Conservation (phyloP, 2,329 filamentous ascomycete species). For the Aspergillus sp. region DNA sequence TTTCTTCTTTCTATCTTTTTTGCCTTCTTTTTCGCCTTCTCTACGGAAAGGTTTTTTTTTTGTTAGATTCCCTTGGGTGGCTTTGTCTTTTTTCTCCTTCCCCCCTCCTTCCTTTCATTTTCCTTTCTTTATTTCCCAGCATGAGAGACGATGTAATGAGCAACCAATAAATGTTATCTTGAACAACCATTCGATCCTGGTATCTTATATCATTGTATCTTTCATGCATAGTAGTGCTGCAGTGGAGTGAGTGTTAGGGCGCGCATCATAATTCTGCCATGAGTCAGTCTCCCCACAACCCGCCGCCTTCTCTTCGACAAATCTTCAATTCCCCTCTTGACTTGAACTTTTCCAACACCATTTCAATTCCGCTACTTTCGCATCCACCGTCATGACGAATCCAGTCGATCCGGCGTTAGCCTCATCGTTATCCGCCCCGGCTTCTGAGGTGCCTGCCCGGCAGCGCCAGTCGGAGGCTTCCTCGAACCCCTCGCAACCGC, state of each 20-base stretch:
- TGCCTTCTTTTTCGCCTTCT: neutral
- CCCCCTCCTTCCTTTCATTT: no score
- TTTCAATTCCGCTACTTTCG: slow-evolving; percentile 13
- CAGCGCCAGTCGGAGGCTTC: slow-evolving; percentile 7
- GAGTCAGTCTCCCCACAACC: slow-evolving; percentile 25
- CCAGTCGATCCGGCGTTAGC: slow-evolving; percentile 16
- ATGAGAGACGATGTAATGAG: slow-evolving; percentile 2
- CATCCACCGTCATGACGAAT: slow-evolving; percentile 21
- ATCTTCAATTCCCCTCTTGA: slow-evolving; percentile 19
- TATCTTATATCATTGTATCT: neutral
- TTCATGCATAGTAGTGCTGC: neutral
- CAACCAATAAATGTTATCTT: neutral
- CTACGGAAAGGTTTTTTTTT: neutral
- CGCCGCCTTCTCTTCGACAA: slow-evolving; percentile 14
- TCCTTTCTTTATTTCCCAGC: slow-evolving; percentile 1
- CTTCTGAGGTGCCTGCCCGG: slow-evolving; percentile 12
- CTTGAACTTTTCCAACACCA: slow-evolving; percentile 5
- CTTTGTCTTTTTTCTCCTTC: slow-evolving; percentile 5
- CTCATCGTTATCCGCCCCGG: slow-evolving; percentile 9
- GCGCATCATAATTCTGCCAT: slow-evolving; percentile 22
- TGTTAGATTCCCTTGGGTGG: neutral
- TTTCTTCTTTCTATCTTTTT: slow-evolving; percentile 1
- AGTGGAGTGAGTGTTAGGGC: slow-evolving; percentile 7
- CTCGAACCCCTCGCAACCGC: slow-evolving; percentile 8
- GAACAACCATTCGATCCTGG: neutral